Conservation (phyloP, 2,329 filamentous ascomycete species). For the Aspergillus sojae region DNA sequence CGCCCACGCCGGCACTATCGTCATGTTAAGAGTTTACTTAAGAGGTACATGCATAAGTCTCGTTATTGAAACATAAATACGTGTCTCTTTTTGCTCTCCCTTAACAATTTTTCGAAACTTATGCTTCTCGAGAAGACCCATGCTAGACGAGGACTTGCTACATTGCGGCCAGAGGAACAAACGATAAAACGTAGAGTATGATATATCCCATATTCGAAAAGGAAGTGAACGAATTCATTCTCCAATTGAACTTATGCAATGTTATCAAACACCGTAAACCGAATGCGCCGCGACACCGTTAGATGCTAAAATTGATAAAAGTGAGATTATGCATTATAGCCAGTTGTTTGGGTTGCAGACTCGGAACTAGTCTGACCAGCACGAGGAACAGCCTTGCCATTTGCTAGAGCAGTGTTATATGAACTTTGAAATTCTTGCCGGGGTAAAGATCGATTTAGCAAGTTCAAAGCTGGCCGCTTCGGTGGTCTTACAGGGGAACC, state of each 20-base stretch:
- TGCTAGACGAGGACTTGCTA: background rate
- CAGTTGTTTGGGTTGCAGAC: conserved; percentile 13
- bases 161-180: background rate
- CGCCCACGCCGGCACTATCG: background rate
- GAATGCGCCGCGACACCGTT: conserved; percentile 23
- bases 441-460: conserved; percentile 24
- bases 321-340: conserved; percentile 20
- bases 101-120: background rate
- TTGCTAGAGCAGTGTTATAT: conserved; percentile 23
- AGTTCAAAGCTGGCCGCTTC: conserved; percentile 36
- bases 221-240: background rate
- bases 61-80: background rate
- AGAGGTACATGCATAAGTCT: background rate
- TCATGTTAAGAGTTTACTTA: background rate
- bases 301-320: conserved; percentile 18
- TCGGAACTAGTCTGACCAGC: conserved; percentile 21
- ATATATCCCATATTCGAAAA: background rate
- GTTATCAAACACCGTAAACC: conserved; percentile 10
- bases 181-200: background rate
- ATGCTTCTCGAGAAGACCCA: background rate
- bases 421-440: conserved; percentile 26
- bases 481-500: conserved; percentile 42
- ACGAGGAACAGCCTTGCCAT: conserved; percentile 22
- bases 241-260: conserved; percentile 11
- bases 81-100: background rate